A percentile compares a stretch with the other conserved stretches of the same genome.
phyloP scores from a whole-genome alignment of 2,329 filamentous ascomycete genomes.

The Fusarium sp. region DNA sequence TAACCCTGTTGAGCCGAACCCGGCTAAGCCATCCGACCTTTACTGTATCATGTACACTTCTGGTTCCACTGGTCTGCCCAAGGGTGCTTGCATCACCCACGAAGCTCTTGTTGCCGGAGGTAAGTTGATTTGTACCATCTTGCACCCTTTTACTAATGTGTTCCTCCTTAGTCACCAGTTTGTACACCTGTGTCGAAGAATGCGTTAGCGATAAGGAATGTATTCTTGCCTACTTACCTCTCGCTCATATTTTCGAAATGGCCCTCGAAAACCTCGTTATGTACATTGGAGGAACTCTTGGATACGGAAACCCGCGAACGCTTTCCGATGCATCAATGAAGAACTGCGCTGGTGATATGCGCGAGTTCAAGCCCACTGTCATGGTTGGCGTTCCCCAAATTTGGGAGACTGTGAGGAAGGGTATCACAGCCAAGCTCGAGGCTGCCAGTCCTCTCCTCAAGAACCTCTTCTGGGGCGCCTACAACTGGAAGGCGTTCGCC shows the following conservation, averaged over 20 bases:
- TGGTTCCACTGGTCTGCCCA: constrained; percentile 87
- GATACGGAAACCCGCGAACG: constrained; percentile 91
- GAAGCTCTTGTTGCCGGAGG: constrained; percentile 78
- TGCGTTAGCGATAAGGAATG: constrained; percentile 81
- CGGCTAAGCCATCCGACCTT: constrained; percentile 78
- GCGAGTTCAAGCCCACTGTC: constrained; percentile 87
- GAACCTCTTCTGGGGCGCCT: constrained; percentile 79
- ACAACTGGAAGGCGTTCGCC: constrained; percentile 68
- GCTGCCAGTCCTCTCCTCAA: constrained; percentile 74
- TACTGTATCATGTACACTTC: constrained; percentile 91
- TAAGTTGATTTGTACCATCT: constrained; percentile 51
- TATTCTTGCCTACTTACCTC: constrained; percentile 89
- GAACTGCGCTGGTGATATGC: constrained; percentile 93
- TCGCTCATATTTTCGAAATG: constrained; percentile 96
- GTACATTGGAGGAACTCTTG: constrained; percentile 90
- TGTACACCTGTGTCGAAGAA: constrained; percentile 79
- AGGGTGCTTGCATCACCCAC: constrained; percentile 87
- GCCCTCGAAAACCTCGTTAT: constrained; percentile 92
- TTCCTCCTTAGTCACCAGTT: constrained; percentile 71
- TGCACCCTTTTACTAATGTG: constrained; percentile 25
- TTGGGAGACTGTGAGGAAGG: constrained; percentile 98
- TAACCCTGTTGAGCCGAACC: constrained; percentile 75
- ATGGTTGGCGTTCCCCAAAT: constrained; percentile 95
- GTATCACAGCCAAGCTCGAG: constrained; percentile 83
- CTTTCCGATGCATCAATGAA: constrained; percentile 86